These are phyloP conservation scores for Lagenaria siceraria DNA, from an alignment of 306 rosid genomes.

Conservation along the genomic window DNA sequence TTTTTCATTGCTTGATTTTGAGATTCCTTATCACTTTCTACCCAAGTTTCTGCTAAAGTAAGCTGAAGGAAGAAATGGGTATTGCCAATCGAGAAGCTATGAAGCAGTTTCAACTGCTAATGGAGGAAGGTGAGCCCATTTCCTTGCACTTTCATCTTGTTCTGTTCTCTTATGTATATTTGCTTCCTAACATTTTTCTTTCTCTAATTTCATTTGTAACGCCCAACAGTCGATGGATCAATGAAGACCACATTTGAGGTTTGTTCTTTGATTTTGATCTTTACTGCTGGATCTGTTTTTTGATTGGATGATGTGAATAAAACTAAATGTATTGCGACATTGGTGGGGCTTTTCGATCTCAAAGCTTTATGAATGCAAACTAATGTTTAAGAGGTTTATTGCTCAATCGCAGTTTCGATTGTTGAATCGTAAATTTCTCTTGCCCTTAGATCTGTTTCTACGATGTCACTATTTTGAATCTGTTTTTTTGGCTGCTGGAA, in stretches of 20 bases:
- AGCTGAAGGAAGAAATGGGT: constrained; percentile 34
- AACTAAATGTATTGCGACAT: not conserved
- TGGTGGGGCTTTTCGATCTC: not conserved
- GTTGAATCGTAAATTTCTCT: not conserved
- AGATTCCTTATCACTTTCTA: not conserved
- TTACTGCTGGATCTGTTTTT: constrained; percentile 15
- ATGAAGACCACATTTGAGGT: constrained; percentile 70
- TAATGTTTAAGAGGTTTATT: not conserved
- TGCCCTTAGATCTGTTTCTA: constrained; percentile 4
- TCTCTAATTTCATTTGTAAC: not conserved
- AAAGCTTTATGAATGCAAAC: not conserved
- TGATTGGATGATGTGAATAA: not conserved
- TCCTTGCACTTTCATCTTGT: constrained; percentile 5
- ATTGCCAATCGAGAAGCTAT: constrained; percentile 55
- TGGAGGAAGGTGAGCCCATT: constrained; percentile 49
- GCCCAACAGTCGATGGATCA: constrained; percentile 51
- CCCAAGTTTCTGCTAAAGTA: not conserved
- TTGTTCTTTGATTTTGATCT: not conserved
- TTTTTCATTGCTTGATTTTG: not conserved
- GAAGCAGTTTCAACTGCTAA: constrained; percentile 47
- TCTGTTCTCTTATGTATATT: constrained; percentile 19
- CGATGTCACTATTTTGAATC: not conserved
- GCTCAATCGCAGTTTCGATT: not conserved
- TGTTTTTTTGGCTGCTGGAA: not conserved
- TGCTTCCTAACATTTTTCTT: not conserved